Base-by-base conservation (phyloP, 768 basidiomycete species). In the Mycena belliarum region DNA sequence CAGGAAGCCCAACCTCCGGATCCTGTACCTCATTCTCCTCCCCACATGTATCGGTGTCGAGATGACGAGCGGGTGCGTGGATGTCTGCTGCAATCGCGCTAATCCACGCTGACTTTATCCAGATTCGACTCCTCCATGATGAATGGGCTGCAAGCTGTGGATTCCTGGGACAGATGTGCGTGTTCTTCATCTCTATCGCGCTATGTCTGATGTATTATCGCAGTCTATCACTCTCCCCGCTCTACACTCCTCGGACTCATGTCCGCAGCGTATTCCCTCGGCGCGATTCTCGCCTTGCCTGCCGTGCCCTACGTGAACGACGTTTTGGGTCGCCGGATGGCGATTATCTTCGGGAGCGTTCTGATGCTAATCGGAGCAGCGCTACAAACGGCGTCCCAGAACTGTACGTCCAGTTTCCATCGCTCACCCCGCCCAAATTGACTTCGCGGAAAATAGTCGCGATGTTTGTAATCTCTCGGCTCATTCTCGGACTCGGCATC, bases 91-190 rank as follows among this genome's bases (percentile, higher is more conserved):
- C 51, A 6, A 25, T 12, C 10, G 18, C 26, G 43, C 25, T 5
- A 11, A 16, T 26, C 26, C 21, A 18, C 41, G 23, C 42, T 42
- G 18, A 7, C 32, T 49, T 8, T 28, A 6, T 9, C 15, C 45
- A 84, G 82, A 2, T 85, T 82, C 62, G 82, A 85, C 54, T 79
- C 82, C 0, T 82, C 83, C 6, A 85, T 86, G 83, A 74, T 86
- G 65, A 85, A 84, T 63, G 84, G 83, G 35, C 64, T 86, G 40
- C 85, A 86, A 67, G 81, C 83, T 0, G 82, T 86, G 4, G 68
- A 77, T 21, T 79, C 82, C 0, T 86, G 83, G 82, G 74, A 81
- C 60, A 70, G 69, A 5, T 85, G 85, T 85, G 44, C 60, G 77
- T 48, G 8, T 8, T 6, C 16, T 11, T 12, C 1, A 37, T 24